These are phyloP conservation scores for Flammula alnicola DNA, from an alignment of 1,284 basidiomycete genomes.

Conservation along the genomic window DNA sequence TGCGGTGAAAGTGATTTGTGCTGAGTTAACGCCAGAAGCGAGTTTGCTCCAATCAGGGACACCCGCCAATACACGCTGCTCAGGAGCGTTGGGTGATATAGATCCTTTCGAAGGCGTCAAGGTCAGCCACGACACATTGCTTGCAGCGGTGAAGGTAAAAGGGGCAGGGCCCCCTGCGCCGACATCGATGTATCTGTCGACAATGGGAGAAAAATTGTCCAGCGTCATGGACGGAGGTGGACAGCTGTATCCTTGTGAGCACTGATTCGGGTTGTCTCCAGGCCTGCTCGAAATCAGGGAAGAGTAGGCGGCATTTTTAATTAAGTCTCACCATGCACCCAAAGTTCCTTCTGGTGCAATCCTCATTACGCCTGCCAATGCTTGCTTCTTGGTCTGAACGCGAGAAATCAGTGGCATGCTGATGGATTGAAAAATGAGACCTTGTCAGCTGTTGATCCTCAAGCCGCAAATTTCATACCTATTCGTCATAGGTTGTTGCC, in stretches of 20 bases:
- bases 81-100: conserved; percentile 50
- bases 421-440: background rate
- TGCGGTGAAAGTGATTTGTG: conserved; percentile 53
- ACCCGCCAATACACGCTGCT: conserved; percentile 57
- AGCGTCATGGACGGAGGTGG: conserved; percentile 54
- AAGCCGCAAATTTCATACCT: conserved; percentile 40
- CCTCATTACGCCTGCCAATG: conserved; percentile 62
- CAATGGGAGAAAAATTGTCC: conserved; percentile 58
- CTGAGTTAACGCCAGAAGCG: conserved; percentile 41
- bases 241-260: conserved; percentile 47
- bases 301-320: background rate
- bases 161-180: conserved; percentile 62
- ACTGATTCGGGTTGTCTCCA: conserved; percentile 63
- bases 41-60: conserved; percentile 65
- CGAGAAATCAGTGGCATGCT: conserved; percentile 62
- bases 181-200: conserved; percentile 62
- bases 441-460: background rate
- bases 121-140: conserved; percentile 59
- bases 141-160: conserved; percentile 58
- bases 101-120: conserved; percentile 52
- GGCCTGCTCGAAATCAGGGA: conserved; percentile 44
- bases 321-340: conserved; percentile 53
- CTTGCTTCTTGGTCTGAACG: conserved; percentile 61
- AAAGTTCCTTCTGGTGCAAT: conserved; percentile 63
- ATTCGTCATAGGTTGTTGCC: conserved; percentile 72